A percentile compares a stretch with the other conserved stretches of the same genome.
phyloP scores from a whole-genome alignment of 2,329 filamentous ascomycete genomes.

The Helicocarpus griseus region DNA sequence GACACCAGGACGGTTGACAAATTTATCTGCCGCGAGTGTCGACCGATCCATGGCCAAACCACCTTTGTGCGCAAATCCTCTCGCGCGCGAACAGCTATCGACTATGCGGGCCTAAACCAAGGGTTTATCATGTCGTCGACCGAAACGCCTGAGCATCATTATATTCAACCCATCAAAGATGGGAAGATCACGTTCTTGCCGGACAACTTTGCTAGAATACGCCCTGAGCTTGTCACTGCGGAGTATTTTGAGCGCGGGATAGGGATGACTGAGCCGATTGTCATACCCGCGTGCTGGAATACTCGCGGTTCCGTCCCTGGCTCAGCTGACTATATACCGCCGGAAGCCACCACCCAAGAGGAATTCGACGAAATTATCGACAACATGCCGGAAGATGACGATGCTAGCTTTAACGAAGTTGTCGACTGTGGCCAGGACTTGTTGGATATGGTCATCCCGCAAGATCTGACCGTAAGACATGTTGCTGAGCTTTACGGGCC shows the following conservation, averaged over 20 bases:
- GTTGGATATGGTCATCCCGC: constrained; percentile 59
- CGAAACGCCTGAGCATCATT: constrained; percentile 57
- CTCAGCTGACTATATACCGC: constrained; percentile 12
- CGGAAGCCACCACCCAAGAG: constrained; percentile 29
- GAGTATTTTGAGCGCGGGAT: constrained; percentile 54
- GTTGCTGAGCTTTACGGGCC: constrained; percentile 56
- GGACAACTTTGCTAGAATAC: constrained; percentile 55
- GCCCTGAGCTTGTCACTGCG: constrained; percentile 52
- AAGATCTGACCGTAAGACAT: constrained; percentile 52
- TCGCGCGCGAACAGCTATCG: constrained; percentile 54
- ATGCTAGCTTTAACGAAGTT: constrained; percentile 30
- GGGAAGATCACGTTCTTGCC: constrained; percentile 51
- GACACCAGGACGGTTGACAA: constrained; percentile 59
- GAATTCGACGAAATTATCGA: constrained; percentile 27
- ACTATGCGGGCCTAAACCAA: constrained; percentile 59
- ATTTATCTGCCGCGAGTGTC: constrained; percentile 54
- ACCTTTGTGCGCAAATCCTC: constrained; percentile 59
- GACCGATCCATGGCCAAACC: constrained; percentile 51
- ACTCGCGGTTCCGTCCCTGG: constrained; percentile 37
- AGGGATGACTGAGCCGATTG: constrained; percentile 57
- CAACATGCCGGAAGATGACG: constrained; percentile 25
- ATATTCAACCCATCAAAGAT: constrained; percentile 58
- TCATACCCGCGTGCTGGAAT: constrained; percentile 55
- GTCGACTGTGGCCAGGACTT: constrained; percentile 55
- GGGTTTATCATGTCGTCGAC: constrained; percentile 56